Evolutionary conservation across 768 basidiomycete species (phyloP), one percentile per base, ranked within the genome.

Genomic region (Kwoniella pini): DNA sequence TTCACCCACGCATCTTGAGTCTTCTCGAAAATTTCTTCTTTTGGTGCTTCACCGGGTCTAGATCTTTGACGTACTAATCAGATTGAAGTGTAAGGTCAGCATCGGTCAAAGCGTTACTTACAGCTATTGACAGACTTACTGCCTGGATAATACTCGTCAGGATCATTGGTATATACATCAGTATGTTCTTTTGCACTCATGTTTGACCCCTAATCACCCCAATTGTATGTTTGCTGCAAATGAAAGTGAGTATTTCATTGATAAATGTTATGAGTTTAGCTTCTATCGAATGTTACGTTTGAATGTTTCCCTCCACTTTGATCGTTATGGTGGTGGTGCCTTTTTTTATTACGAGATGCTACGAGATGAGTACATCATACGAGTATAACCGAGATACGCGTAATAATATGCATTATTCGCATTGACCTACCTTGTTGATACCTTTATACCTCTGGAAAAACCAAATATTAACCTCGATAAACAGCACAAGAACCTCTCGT

Each of bases 11-110:
- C 54, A 62, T 75, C 73, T 5, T 30, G 17, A 7, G 62, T 55
- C 33, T 57, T 63, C 19, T 68, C 67, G 40, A 65, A 72, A 3
- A 62, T 44, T 51, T 69, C 49, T 45, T 75, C 73, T n/a, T 56
- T 28, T 1, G 66, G 62, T 11, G 50, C 73, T 36, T 52, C 17
- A 33, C 73, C 73, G 24, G 73, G 73, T 40, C 67, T 55, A 24
- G 54, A 36, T 62, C 53, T 38, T 59, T 60, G 21, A 59, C 72
- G 69, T 31, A 33, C 30, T 48, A 22, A 51, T 63, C 50, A 27
- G 19, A n/a, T 26, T 51, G 51, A 7, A 22, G 44, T 17, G 17
- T 19, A 31, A 31, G 10, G 48, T 31, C 27, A 50, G 48, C 27
- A 4, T 49, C 44, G 22, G 10, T 13, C 26, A 10, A 2, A 51